Evolutionary conservation across 371 early-diverging fungal genomes (phyloP), one percentile per base, ranked within the genome.

Genomic region (Conidiobolus incongruus): DNA sequence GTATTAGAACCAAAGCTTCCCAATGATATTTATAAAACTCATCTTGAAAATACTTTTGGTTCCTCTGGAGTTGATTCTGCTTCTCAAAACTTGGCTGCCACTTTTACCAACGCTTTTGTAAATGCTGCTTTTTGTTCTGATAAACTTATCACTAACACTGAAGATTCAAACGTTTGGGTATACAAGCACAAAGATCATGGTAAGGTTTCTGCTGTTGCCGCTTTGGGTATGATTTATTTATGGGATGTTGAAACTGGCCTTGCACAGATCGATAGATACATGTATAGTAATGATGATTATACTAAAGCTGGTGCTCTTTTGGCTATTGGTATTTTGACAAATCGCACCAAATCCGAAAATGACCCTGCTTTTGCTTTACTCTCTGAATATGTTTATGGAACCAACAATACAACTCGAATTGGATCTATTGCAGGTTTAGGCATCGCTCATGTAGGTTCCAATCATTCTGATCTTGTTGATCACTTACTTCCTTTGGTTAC

Each of bases 21-120:
- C 2, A 88, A 90, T 46, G 97, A 96, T 57, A 90, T 96, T 48
- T 96, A 96, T 71, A 96, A 96, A 66, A 67, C 70, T 31, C 89
- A 95, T 53, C 54, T 94, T 46, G 95, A 96, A 56, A n/a, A n/a
- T n/a, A 75, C 68, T 32, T 67, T 78, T 69, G 15, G 17, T 33
- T 7, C 24, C 40, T 43, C 21, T 10, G 77, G 65, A 45, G 75
- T 91, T 31, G 94, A 93, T 52, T 88, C 89, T 46, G 92, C 93
- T 17, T 76, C 83, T 37, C 89, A 90, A 53, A 92, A 95, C 58
- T 62, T 95, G 35, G 85, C 97, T 0, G 81, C 91, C 22, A 85
- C 91, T 2, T 90, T 93, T 66, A 96, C 95, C 30, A 96, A 95
- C 55, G 96, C 89, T 0, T 94, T 95, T 65, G 88, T 95, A 40